These are phyloP conservation scores for Leccinum uliginosum DNA, from an alignment of 768 basidiomycete species.

Conservation along the genomic window DNA sequence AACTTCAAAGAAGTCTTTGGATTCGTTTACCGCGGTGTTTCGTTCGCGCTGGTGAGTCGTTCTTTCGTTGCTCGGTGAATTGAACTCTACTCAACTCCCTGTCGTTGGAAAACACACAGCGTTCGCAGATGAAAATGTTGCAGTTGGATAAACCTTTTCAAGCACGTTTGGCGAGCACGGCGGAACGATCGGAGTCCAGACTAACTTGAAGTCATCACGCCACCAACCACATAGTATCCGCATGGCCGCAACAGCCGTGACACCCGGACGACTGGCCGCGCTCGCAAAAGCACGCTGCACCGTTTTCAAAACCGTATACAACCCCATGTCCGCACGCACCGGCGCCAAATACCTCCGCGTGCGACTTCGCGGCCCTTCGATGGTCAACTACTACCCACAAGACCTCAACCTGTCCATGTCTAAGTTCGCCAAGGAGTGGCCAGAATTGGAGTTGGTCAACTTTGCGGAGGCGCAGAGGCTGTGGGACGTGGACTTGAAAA, in stretches of 20 bases:
- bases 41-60: slow-evolving; percentile 38
- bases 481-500: slow-evolving; percentile 62
- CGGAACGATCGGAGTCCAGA: too few species aligned
- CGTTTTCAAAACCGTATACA: slow-evolving; percentile 86
- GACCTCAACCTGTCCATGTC: slow-evolving; percentile 55
- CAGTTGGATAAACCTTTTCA: too few species aligned
- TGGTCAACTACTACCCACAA: slow-evolving; percentile 78
- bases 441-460: slow-evolving; percentile 58
- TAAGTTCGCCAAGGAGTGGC: slow-evolving; percentile 45
- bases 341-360: slow-evolving; percentile 90
- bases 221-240: too few species aligned
- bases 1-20: slow-evolving; percentile 40
- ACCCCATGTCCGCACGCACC: slow-evolving; percentile 74
- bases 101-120: slow-evolving; percentile 10
- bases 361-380: slow-evolving; percentile 78
- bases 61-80: background rate
- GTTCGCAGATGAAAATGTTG: slow-evolving; percentile 27
- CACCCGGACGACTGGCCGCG: background rate
- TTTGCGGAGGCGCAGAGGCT: slow-evolving; percentile 64
- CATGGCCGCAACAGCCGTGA: background rate
- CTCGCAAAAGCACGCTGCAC: slow-evolving; percentile 50
- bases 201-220: too few species aligned
- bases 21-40: slow-evolving; percentile 36
- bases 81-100: background rate
- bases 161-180: too few species aligned